A percentile compares a stretch with the other conserved stretches of the same genome.
Evolutionary conservation across 306 rosid species (phyloP).

Genomic region (Pyrus communis): DNA sequence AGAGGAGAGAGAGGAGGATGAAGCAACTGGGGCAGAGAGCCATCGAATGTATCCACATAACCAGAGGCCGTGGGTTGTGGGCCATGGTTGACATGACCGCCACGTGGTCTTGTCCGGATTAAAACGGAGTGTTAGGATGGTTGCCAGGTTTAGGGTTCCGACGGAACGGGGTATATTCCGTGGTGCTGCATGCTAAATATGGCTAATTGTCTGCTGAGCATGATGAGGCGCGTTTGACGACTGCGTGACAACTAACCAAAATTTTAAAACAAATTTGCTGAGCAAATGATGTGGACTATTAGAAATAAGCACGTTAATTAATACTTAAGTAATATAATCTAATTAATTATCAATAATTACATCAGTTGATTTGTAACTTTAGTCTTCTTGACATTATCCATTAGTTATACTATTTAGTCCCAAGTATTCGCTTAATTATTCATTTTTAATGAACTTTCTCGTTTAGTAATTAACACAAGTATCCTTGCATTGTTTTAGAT

Average conservation of each 20-base stretch:
- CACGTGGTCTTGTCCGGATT: conserved; percentile 32
- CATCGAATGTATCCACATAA: conserved; percentile 33
- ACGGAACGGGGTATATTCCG: conserved; percentile 4
- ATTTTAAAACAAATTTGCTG: no score
- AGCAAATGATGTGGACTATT: no score
- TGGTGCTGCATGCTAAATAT: neutral
- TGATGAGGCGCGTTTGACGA: neutral
- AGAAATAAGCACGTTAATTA: no score
- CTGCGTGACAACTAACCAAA: neutral
- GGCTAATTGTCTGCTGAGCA: neutral
- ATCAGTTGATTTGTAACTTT: no score
- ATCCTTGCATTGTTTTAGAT: neutral
- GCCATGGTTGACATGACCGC: conserved; percentile 36
- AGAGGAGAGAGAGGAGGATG: conserved; percentile 3
- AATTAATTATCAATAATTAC: no score
- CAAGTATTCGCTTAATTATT: neutral
- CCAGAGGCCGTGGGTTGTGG: conserved; percentile 35
- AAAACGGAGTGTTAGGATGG: conserved; percentile 11
- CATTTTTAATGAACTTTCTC: neutral
- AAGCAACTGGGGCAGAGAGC: conserved; percentile 23
- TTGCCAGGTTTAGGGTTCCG: neutral
- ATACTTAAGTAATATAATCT: no score
- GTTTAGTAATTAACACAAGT: no score
- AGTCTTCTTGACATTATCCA: no score
- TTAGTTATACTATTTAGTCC: no score